A percentile compares a stretch with the other conserved stretches of the same genome.
Conservation (phyloP, 176 grass and related monocot species). For the Zea luxurians region DNA sequence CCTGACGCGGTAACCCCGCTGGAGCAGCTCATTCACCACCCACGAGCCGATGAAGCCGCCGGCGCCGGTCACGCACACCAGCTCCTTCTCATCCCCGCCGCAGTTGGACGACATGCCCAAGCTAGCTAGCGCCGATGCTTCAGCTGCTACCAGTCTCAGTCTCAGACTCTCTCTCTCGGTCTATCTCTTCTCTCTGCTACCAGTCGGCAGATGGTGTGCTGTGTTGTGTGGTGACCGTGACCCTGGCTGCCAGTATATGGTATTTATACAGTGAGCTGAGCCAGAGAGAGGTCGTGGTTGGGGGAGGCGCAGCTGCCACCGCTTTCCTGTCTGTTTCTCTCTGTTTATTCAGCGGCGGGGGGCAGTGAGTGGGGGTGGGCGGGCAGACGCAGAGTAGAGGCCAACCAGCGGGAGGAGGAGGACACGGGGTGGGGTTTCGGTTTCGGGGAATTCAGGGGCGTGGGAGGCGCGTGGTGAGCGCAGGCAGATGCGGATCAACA, state of each 20-base stretch:
- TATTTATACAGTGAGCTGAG: conserved; percentile 1
- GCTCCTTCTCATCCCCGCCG: background rate
- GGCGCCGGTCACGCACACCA: conserved; percentile 52
- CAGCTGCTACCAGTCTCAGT: too few species aligned
- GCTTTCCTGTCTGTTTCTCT: too few species aligned
- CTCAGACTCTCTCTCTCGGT: too few species aligned
- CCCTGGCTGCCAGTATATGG: background rate
- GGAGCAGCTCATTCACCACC: conserved; percentile 55
- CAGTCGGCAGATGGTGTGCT: background rate
- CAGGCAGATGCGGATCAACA: too few species aligned
- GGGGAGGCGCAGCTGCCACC: conserved; percentile 19
- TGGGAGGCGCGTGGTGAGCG: too few species aligned
- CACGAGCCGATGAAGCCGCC: conserved; percentile 58
- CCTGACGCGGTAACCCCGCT: conserved; percentile 47
- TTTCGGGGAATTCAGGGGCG: background rate
- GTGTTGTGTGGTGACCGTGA: background rate
- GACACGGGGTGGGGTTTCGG: background rate
- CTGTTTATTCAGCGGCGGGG: background rate
- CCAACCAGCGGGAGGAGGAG: background rate
- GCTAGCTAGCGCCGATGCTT: background rate
- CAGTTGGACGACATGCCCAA: background rate
- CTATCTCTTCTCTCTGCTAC: background rate
- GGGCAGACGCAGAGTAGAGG: too few species aligned
- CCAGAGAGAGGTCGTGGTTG: background rate
- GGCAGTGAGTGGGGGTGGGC: too few species aligned